phyloP scores from a whole-genome alignment of 495 filamentous ascomycete genomes.

The Aspergillus kassunensis region DNA sequence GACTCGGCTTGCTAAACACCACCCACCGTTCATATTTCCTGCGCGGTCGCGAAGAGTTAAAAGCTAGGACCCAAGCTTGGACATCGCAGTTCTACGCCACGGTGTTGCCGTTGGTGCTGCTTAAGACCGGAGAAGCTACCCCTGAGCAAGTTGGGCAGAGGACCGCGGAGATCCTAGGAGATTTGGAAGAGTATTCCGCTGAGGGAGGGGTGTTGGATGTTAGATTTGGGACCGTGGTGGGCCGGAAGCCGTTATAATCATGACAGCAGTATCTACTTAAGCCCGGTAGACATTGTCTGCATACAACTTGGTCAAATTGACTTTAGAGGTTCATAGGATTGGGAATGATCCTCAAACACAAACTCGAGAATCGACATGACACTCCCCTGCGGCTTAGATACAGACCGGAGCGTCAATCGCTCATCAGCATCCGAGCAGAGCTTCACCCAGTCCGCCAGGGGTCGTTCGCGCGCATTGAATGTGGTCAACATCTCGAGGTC shows the following conservation, averaged over 20 bases:
- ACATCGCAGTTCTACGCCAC: neutral
- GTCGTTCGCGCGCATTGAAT: constrained; percentile 1
- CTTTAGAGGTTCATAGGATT: too few species aligned
- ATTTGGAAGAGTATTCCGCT: neutral
- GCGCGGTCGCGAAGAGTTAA: neutral
- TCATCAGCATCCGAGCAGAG: neutral
- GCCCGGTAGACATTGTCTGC: too few species aligned
- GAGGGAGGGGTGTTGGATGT: neutral
- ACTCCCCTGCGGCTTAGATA: neutral
- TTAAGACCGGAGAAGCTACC: neutral
- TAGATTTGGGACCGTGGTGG: constrained; percentile 2
- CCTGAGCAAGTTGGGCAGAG: neutral
- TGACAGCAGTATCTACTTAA: too few species aligned
- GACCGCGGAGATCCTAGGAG: neutral
- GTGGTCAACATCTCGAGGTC: constrained; percentile 12
- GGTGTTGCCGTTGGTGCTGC: neutral
- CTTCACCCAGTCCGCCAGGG: constrained; percentile 1
- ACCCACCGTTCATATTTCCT: neutral
- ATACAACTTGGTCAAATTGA: too few species aligned
- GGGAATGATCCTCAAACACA: neutral
- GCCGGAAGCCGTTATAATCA: constrained; percentile 1
- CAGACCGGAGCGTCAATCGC: neutral
- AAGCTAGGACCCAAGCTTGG: neutral
- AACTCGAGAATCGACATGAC: constrained; percentile 11
- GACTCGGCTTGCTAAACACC: neutral